A percentile compares a stretch with the other conserved stretches of the same genome.
Evolutionary conservation across 768 basidiomycete species (phyloP).

Genomic region (Rhodosporidiobolus odoratus): DNA sequence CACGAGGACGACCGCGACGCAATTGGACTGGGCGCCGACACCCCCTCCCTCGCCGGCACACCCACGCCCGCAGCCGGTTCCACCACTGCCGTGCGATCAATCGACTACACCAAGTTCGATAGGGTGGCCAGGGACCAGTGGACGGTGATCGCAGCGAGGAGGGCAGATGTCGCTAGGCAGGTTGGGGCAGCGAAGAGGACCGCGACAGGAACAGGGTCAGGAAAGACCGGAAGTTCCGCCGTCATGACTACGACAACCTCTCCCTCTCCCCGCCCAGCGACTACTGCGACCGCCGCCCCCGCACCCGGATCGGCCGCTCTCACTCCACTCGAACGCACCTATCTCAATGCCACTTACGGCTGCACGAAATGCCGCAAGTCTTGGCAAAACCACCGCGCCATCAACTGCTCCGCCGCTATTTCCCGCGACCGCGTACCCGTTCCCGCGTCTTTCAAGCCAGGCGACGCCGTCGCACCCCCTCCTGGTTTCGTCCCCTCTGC

Average conservation of each 20-base stretch:
- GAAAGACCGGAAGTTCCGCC: too few species aligned
- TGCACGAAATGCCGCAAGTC: conserved; percentile 6
- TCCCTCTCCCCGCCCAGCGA: too few species aligned
- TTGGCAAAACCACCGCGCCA: neutral
- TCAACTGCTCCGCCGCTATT: neutral
- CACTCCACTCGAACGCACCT: neutral
- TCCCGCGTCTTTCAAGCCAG: too few species aligned
- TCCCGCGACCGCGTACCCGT: too few species aligned
- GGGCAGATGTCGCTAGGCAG: neutral
- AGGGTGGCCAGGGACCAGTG: neutral
- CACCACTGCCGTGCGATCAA: too few species aligned
- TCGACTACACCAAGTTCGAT: conserved; percentile 4
- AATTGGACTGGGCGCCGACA: neutral
- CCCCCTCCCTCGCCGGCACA: neutral
- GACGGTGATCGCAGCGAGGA: neutral
- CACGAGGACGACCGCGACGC: neutral
- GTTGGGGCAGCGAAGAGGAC: neutral
- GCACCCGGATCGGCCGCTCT: neutral
- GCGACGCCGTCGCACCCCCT: too few species aligned
- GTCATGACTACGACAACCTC: too few species aligned
- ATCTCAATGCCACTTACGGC: neutral
- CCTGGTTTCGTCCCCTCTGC: too few species aligned
- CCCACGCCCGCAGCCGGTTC: neutral
- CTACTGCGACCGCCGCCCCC: neutral
- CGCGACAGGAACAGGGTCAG: too few species aligned